These are phyloP conservation scores for Neurospora sp. DNA, from an alignment of 495 filamentous ascomycete genomes.

Conservation along the genomic window DNA sequence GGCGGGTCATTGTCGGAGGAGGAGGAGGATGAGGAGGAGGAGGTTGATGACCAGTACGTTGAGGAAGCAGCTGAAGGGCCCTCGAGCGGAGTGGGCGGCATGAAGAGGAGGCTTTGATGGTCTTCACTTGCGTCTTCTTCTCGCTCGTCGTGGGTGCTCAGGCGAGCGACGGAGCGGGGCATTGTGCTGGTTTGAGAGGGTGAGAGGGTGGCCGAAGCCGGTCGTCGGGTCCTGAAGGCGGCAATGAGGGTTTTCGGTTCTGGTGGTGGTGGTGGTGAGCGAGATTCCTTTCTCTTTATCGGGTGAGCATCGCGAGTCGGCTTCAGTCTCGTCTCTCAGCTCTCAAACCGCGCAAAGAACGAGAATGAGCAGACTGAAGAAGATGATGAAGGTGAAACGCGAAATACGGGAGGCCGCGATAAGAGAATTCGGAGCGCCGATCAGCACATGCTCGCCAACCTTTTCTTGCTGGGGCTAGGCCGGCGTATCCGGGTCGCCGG, in stretches of 20 bases:
- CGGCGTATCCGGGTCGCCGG: neutral
- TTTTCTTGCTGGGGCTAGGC: neutral
- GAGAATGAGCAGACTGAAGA: neutral
- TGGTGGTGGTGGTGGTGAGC: neutral
- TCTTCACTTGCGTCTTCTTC: neutral
- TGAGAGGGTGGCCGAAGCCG: neutral
- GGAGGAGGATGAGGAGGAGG: neutral
- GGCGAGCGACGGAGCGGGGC: neutral
- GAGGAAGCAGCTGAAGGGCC: neutral
- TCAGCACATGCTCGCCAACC: neutral
- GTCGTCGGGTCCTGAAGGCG: neutral
- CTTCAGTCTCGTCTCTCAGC: neutral
- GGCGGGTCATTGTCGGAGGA: neutral
- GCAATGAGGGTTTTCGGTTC: neutral
- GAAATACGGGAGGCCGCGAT: neutral
- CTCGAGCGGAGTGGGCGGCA: neutral
- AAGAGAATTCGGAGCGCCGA: neutral
- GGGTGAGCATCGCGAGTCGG: neutral
- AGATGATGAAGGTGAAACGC: neutral
- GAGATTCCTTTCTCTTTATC: neutral
- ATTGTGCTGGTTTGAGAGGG: neutral
- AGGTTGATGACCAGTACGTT: neutral
- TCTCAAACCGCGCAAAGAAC: neutral
- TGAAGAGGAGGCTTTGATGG: neutral
- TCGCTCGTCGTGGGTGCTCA: neutral